Evolutionary conservation across 495 filamentous ascomycete species (phyloP), one percentile per base, ranked within the genome.

Genomic region (Cladorrhinum samala): DNA sequence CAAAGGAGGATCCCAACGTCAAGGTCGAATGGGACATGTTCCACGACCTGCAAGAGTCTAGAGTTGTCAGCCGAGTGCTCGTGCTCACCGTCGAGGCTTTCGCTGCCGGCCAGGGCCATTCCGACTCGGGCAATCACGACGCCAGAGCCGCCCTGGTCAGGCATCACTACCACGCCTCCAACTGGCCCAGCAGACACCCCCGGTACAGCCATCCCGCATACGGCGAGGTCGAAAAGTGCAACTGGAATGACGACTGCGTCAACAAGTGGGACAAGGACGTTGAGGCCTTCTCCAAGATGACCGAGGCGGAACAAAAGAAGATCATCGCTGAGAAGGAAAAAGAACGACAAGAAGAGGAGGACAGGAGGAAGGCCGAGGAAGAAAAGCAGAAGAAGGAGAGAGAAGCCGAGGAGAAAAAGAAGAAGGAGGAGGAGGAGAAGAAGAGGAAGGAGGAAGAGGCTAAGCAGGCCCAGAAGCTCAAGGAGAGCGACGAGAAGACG

Each of bases 91-190:
- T 83, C 23, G 80, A 84, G 65, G 79, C 80, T 4, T 83, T 85
- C 54, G 81, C 80, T 9, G 81, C 81, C 18, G 82, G 82, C 14
- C 79, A 82, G 62, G 81, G 81, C 19, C 82, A 85, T 62, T 85
- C 82, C 0, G 74, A 84, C 54, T 82, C 79, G 3, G 80, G 81
- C 44, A 83, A 79, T 62, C 82, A 85, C 62, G 70, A 82, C 30
- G 70, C 79, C 19, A 65, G 75, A 30, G 66, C 65, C 2, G 81
- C 80, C 9, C 66, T 83, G n/a, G 79, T 84, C 48, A 78, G 75
- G 56, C 81, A 85, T 59, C 80, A 83, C 65, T 85, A 81, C 58
- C 82, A 84, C 60, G 81, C 82, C 20, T 83, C 81, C 19, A 73
- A 74, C 50, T 85, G 82, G 82, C 81, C 78, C 38, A 75, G 71